phyloP scores from a whole-genome alignment of 2,329 filamentous ascomycete genomes.

The Didymella pomorum region DNA sequence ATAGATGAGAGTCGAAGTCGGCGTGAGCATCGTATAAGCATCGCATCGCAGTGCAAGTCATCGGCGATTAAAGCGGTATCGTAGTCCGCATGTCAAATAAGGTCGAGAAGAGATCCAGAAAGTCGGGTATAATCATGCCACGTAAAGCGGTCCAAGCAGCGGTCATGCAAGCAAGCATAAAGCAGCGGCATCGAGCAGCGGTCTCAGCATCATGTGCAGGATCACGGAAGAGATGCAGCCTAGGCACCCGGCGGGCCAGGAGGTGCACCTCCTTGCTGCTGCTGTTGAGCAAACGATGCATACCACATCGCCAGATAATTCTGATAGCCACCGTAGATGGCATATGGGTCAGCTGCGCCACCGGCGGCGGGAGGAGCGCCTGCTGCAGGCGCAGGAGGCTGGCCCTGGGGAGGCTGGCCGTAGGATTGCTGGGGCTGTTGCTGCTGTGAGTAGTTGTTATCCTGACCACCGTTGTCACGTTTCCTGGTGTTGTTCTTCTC shows the following conservation, averaged over 20 bases:
- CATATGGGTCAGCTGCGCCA: constrained; percentile 64
- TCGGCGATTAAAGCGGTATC: constrained; percentile 19
- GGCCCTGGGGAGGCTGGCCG: constrained; percentile 45
- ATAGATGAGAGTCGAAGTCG: constrained; percentile 9
- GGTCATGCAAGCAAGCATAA: constrained; percentile 52
- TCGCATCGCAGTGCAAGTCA: constrained; percentile 33
- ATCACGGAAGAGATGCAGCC: constrained; percentile 43
- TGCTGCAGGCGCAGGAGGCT: constrained; percentile 37
- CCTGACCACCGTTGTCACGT: constrained; percentile 51
- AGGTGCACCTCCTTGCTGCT: constrained; percentile 44
- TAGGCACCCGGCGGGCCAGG: constrained; percentile 50
- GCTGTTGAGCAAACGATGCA: constrained; percentile 68
- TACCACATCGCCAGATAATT: constrained; percentile 84
- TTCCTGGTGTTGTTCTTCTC: constrained; percentile 56
- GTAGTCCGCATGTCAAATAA: constrained; percentile 27
- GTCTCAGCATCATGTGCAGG: constrained; percentile 49
- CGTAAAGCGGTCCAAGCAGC: constrained; percentile 38
- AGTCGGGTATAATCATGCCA: constrained; percentile 41
- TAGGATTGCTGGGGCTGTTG: constrained; percentile 49
- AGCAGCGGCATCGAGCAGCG: constrained; percentile 45
- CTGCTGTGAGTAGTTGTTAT: constrained; percentile 58
- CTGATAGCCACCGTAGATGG: constrained; percentile 82
- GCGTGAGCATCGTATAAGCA: constrained; percentile 16
- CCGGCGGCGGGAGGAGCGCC: constrained; percentile 65
- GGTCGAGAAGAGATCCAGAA: constrained; percentile 22